Conservation (phyloP, 371 early-diverging fungal species). For the Saksenaea oblongispora region DNA sequence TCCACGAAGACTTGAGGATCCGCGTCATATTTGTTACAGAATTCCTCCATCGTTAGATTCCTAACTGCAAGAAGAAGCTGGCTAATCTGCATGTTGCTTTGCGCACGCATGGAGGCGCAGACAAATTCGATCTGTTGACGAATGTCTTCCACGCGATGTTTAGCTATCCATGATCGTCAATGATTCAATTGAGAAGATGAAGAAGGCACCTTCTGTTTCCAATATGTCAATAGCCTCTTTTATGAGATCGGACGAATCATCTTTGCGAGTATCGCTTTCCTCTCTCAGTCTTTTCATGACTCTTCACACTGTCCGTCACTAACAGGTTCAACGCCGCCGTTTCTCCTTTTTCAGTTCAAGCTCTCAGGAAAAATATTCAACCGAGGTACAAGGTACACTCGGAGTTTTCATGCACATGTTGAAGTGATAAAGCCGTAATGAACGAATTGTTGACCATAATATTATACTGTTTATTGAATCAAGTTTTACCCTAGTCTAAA, state of each 20-base stretch:
- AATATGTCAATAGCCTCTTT: not conserved
- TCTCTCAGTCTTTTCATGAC: not conserved
- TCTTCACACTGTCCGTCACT: not conserved
- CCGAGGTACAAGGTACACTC: not conserved
- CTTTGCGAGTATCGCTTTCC: not conserved
- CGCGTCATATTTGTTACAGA: constrained; percentile 28
- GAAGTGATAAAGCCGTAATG: no score
- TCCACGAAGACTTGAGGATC: constrained; percentile 18
- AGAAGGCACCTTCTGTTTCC: not conserved
- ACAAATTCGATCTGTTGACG: constrained; percentile 28
- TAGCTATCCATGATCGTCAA: constrained; percentile 14
- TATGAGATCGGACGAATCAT: not conserved
- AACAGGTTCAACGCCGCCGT: no score
- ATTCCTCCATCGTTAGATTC: constrained; percentile 31
- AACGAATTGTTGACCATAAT: no score
- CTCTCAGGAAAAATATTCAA: not conserved
- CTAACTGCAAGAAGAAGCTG: constrained; percentile 21
- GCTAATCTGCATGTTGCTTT: constrained; percentile 29
- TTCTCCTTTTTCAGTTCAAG: no score
- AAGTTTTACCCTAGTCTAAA: no score
- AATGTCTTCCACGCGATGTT: constrained; percentile 29
- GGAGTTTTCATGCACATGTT: no score
- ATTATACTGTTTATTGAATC: no score
- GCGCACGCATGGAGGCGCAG: constrained; percentile 28
- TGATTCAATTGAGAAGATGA: not conserved